phyloP scores from a whole-genome alignment of 2,329 filamentous ascomycete species.

The Leptosphaerulina australis region DNA sequence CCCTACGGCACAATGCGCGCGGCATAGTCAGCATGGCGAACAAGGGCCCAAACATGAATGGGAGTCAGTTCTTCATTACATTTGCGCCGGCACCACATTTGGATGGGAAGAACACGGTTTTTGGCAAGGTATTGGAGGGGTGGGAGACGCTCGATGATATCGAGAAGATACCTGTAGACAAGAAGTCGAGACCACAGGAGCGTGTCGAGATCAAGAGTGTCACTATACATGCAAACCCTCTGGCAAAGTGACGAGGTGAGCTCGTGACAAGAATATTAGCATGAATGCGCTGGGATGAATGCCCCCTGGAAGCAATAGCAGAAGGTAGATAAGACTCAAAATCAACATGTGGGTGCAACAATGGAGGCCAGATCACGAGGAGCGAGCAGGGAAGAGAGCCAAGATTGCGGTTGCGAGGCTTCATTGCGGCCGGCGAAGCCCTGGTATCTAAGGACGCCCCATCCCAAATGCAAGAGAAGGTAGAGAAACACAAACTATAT shows the following conservation, averaged over 20 bases:
- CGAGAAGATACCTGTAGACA: slow-evolving; percentile 75
- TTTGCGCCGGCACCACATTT: slow-evolving; percentile 80
- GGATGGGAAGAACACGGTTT: slow-evolving; percentile 83
- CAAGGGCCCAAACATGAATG: slow-evolving; percentile 74
- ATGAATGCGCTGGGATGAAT: too few species aligned
- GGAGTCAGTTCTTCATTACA: slow-evolving; percentile 81
- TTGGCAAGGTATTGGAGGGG: slow-evolving; percentile 70
- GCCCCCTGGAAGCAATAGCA: too few species aligned
- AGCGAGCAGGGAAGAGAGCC: background rate
- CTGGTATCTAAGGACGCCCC: slow-evolving; percentile 44
- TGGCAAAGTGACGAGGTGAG: slow-evolving; percentile 62
- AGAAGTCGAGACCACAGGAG: slow-evolving; percentile 75
- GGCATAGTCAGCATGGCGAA: slow-evolving; percentile 81
- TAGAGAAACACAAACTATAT: slow-evolving; percentile 24
- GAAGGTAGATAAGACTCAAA: background rate
- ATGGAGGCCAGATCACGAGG: background rate
- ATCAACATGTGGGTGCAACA: too few species aligned
- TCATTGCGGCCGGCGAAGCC: slow-evolving; percentile 42
- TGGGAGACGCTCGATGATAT: slow-evolving; percentile 71
- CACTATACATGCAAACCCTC: slow-evolving; percentile 78
- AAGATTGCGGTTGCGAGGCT: slow-evolving; percentile 14
- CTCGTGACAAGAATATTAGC: too few species aligned
- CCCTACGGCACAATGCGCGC: slow-evolving; percentile 69
- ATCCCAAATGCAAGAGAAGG: slow-evolving; percentile 31
- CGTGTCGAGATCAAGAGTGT: slow-evolving; percentile 70